These are phyloP conservation scores for Crithidia brevicula DNA, from an alignment of 208 protist species.

Conservation along the genomic window DNA sequence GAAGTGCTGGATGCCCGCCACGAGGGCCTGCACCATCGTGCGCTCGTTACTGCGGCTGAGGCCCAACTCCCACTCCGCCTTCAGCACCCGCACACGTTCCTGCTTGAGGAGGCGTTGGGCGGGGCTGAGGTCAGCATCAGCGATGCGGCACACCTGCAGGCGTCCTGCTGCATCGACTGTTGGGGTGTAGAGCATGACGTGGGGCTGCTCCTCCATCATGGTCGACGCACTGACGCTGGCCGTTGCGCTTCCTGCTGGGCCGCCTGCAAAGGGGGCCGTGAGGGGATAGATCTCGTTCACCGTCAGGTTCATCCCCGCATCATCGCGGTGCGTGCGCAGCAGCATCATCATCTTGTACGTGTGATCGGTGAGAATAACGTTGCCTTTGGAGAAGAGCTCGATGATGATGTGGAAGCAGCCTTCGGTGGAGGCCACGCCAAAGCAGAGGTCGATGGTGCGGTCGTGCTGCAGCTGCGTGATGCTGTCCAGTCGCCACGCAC, in stretches of 20 bases:
- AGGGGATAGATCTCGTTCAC: conserved; percentile 83
- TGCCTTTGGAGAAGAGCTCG: conserved; percentile 95
- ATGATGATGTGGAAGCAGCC: conserved; percentile 90
- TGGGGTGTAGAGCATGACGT: conserved; percentile 25
- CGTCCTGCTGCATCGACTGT: conserved; percentile 19
- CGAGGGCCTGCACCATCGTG: conserved; percentile 46
- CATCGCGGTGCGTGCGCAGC: conserved; percentile 90
- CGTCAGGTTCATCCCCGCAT: conserved; percentile 66
- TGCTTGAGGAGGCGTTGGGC: conserved; percentile 24
- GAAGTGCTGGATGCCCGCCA: conserved; percentile 74
- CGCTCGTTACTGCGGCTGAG: conserved; percentile 45
- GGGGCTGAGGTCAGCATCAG: conserved; percentile 20
- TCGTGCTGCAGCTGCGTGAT: conserved; percentile 96
- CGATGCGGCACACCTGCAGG: conserved; percentile 21
- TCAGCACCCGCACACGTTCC: conserved; percentile 31
- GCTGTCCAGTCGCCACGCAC: conserved; percentile 91
- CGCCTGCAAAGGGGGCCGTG: conserved; percentile 30
- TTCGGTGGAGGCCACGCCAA: conserved; percentile 71
- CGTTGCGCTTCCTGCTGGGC: background rate
- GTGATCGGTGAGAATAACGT: conserved; percentile 96
- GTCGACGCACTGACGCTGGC: background rate
- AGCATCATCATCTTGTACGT: conserved; percentile 94
- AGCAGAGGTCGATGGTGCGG: conserved; percentile 96
- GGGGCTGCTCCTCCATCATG: conserved; percentile 1
- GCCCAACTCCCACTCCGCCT: conserved; percentile 57